Evolutionary conservation across 176 grass and related monocot species (phyloP), one percentile per base, ranked within the genome.

Genomic region (Zoysia japonica): DNA sequence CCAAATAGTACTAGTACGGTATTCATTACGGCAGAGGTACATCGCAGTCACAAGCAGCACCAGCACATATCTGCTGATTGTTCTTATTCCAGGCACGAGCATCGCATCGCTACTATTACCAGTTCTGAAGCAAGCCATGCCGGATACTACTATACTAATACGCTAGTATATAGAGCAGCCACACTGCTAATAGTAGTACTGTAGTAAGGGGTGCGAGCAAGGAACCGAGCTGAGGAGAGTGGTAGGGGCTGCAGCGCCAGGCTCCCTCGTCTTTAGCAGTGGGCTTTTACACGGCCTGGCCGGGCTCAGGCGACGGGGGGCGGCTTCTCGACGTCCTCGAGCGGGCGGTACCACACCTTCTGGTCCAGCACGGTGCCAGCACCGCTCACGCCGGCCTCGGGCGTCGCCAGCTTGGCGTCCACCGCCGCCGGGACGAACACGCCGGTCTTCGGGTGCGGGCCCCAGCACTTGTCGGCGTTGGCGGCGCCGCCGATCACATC

Each of bases 341-440:
- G 72, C 43, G 81, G 89, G 75, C 96, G 92, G 86, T 84, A 98
- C 96, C 96, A 98, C 48, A 84, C 96, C 85, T 94, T 93, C 92
- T 90, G 86, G 81, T 98, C 92, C 38, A 98, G 86, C 86, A 89
- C 90, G 0, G 96, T 61, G 64, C 65, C 69, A 60, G 28, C 28
- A 28, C 49, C 75, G 49, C 52, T 71, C 67, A 81, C 39, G 38
- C 72, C 67, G 77, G 64, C 46, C 61, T 70, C 71, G 20, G 67
- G 74, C 19, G 65, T 14, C 61, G 38, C 67, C 45, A 16, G 37
- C 20, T 78, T 75, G 61, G 77, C 39, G 66, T 89, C 86, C 2
- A 86, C 80, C 0, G 82, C 80, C 0, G 86, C 80, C 0, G 96
- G 96, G 11, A 83, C 90, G 82, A 98, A 98, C 9, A 98, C 92